Conservation (phyloP, 495 filamentous ascomycete species). For the Hypoxylon rickii region DNA sequence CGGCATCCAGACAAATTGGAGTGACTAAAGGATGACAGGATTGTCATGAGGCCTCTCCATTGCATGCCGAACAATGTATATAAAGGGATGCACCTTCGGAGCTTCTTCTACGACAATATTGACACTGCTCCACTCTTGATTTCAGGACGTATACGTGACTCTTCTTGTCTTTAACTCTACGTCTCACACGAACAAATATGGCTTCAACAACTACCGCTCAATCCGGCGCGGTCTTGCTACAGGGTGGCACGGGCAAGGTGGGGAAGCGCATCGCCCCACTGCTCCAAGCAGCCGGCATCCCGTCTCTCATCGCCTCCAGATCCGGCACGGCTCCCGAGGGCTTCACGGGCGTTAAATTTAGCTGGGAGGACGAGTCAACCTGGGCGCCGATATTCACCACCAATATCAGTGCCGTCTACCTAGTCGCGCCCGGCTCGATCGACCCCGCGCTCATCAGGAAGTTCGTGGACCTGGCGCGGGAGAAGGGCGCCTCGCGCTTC, state of each 20-base stretch:
- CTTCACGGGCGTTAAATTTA: constrained; percentile 45
- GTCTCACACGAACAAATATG: too few relatives aligned
- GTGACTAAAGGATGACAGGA: too few relatives aligned
- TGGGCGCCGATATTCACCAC: constrained; percentile 41
- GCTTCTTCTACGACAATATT: too few relatives aligned
- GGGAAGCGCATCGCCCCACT: constrained; percentile 47
- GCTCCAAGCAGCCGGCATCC: constrained; percentile 35
- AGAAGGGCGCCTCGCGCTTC: constrained; percentile 46
- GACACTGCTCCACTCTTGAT: too few relatives aligned
- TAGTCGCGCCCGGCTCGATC: constrained; percentile 41
- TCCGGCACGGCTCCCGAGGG: constrained; percentile 23
- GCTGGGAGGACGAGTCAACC: constrained; percentile 52
- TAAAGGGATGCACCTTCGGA: too few relatives aligned
- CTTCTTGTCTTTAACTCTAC: too few relatives aligned
- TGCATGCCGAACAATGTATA: too few relatives aligned
- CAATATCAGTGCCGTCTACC: constrained; percentile 43
- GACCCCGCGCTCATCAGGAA: constrained; percentile 39
- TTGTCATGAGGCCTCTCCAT: too few relatives aligned
- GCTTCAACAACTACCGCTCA: constrained; percentile 23
- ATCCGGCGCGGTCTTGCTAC: constrained; percentile 42
- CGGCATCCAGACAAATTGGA: too few relatives aligned
- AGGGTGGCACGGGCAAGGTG: constrained; percentile 56
- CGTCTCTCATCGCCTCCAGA: constrained; percentile 48
- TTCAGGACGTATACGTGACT: too few relatives aligned
- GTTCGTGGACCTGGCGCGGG: constrained; percentile 46